Evolutionary conservation across 805 yeast species (phyloP).

Genomic region (Monosporozyma aquatica): DNA sequence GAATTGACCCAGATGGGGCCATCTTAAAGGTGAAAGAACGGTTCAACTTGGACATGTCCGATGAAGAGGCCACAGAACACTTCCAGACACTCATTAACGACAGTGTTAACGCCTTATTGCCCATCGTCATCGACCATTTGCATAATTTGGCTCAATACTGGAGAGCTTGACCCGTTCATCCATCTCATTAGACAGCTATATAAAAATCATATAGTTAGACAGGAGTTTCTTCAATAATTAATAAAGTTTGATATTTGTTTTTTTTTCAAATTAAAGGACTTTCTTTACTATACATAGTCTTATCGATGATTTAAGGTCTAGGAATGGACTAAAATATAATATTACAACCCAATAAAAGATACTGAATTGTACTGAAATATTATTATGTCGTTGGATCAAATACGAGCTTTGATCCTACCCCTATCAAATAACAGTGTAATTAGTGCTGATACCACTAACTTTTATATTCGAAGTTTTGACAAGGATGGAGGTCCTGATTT

Average conservation of each 20-base stretch:
- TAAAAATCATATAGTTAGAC: too few relatives aligned
- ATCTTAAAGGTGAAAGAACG: conserved; percentile 89
- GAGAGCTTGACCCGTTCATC: conserved; percentile 51
- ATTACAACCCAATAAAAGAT: too few relatives aligned
- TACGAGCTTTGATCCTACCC: background rate
- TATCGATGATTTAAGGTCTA: too few relatives aligned
- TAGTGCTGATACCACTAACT: background rate
- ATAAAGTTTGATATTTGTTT: too few relatives aligned
- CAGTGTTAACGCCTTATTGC: conserved; percentile 86
- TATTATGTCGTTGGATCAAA: background rate
- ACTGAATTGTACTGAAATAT: too few relatives aligned
- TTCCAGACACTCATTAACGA: conserved; percentile 91
- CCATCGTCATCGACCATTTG: conserved; percentile 88
- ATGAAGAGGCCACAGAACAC: conserved; percentile 90
- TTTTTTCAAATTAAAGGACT: too few relatives aligned
- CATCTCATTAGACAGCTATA: background rate
- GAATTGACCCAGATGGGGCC: conserved; percentile 75
- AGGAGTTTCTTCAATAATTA: too few relatives aligned
- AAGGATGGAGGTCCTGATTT: conserved; percentile 19
- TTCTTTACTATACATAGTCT: too few relatives aligned
- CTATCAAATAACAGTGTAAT: background rate
- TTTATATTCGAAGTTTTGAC: background rate
- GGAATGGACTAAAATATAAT: too few relatives aligned
- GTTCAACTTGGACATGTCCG: conserved; percentile 86
- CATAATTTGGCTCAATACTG: conserved; percentile 97